Conservation (phyloP, 2,329 filamentous ascomycete species). For the Didymella glomerata region DNA sequence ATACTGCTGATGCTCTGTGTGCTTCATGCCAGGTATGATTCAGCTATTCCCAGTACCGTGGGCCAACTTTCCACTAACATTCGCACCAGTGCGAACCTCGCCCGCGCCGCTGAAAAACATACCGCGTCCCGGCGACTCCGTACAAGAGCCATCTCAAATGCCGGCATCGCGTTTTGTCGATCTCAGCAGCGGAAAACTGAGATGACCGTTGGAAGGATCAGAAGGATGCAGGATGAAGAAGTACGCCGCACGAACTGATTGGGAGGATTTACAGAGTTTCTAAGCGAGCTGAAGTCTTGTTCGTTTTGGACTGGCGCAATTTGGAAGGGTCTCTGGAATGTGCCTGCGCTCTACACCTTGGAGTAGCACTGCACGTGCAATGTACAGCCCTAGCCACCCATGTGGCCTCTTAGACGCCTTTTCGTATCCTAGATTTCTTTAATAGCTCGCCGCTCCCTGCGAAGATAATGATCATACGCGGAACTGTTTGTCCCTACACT, state of each 20-base stretch:
- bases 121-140: slow-evolving; percentile 15
- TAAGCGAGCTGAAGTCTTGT: slow-evolving; percentile 18
- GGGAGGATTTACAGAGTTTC: slow-evolving; percentile 11
- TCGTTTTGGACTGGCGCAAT: slow-evolving; percentile 21
- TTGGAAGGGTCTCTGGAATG: slow-evolving; percentile 10
- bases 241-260: slow-evolving; percentile 6
- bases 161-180: slow-evolving; percentile 6
- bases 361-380: slow-evolving; percentile 15
- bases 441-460: background rate
- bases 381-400: slow-evolving; percentile 1
- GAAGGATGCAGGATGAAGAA: slow-evolving; percentile 11
- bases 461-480: background rate
- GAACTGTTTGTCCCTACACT: background rate
- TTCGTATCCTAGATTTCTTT: slow-evolving; percentile 4
- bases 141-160: slow-evolving; percentile 1
- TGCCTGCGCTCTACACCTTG: slow-evolving; percentile 14
- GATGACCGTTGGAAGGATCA: slow-evolving; percentile 17
- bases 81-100: slow-evolving; percentile 35
- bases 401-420: slow-evolving; percentile 5
- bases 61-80: slow-evolving; percentile 28
- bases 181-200: slow-evolving; percentile 4
- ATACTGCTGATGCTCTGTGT: slow-evolving; percentile 31
- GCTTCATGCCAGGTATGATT: slow-evolving; percentile 37
- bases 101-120: slow-evolving; percentile 21
- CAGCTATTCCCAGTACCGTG: slow-evolving; percentile 22